Evolutionary conservation across 768 basidiomycete species (phyloP).

Genomic region (Leucogyrophana mollusca): DNA sequence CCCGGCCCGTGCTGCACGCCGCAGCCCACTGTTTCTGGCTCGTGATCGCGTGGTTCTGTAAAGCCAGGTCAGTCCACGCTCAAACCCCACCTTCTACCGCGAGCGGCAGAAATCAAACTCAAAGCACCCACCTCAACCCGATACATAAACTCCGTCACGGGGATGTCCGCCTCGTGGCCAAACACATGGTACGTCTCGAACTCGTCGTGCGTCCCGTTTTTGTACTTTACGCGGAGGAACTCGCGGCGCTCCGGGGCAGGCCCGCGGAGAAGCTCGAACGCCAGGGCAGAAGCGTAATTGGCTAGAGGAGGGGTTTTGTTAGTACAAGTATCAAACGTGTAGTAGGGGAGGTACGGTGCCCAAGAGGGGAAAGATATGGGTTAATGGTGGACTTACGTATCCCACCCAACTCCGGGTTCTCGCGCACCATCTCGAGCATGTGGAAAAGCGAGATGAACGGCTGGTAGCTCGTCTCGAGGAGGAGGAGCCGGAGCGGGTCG

Average conservation of each 20-base stretch:
- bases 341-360: no score
- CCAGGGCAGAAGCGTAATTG: constrained; percentile 68
- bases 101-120: no score
- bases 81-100: no score
- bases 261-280: constrained; percentile 73
- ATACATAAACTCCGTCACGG: constrained; percentile 82
- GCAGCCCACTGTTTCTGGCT: constrained; percentile 40
- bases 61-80: no score
- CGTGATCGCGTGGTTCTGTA: constrained; percentile 36
- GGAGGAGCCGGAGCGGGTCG: constrained; percentile 74
- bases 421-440: constrained; percentile 56
- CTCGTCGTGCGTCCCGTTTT: constrained; percentile 63
- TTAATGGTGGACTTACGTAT: constrained; percentile 73
- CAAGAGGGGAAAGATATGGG: background rate
- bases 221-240: constrained; percentile 81
- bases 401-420: constrained; percentile 53
- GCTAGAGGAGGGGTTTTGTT: constrained; percentile 52
- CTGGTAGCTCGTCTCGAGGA: constrained; percentile 81
- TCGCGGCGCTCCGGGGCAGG: constrained; percentile 74
- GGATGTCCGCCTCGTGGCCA: constrained; percentile 67
- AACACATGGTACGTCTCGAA: constrained; percentile 71
- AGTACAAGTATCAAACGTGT: background rate
- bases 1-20: constrained; percentile 31
- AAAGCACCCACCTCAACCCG: constrained; percentile 66
- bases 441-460: constrained; percentile 86